These are phyloP conservation scores for Endothia cerciana DNA, from an alignment of 2,329 filamentous ascomycete genomes.

Conservation along the genomic window DNA sequence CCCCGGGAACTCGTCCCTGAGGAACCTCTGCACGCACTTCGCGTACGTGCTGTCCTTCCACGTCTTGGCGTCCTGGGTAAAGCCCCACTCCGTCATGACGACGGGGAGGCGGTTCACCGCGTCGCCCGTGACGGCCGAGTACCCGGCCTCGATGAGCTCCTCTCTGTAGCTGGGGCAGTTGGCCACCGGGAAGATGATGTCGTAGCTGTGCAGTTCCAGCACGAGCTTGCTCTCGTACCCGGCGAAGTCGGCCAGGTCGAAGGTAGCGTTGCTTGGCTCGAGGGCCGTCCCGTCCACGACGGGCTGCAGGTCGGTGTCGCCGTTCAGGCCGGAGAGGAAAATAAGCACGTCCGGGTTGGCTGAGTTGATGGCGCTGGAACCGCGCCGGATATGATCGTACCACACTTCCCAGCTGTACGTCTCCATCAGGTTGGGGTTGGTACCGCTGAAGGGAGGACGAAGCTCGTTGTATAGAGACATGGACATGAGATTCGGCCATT, in stretches of 20 bases:
- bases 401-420: conserved; percentile 61
- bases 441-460: conserved; percentile 42
- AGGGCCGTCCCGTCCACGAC: conserved; percentile 53
- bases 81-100: conserved; percentile 31
- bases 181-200: conserved; percentile 46
- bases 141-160: conserved; percentile 55
- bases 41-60: conserved; percentile 21
- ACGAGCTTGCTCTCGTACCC: conserved; percentile 59
- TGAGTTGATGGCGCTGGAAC: conserved; percentile 52
- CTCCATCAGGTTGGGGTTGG: conserved; percentile 37
- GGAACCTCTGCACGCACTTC: conserved; percentile 18
- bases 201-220: conserved; percentile 65
- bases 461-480: conserved; percentile 60
- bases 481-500: conserved; percentile 52
- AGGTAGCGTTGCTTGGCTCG: conserved; percentile 49
- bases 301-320: conserved; percentile 58
- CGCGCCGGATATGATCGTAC: conserved; percentile 55
- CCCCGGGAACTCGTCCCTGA: conserved; percentile 8
- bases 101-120: conserved; percentile 39
- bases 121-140: conserved; percentile 48
- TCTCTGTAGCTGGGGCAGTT: conserved; percentile 51
- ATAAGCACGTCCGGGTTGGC: conserved; percentile 58
- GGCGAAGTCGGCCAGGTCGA: conserved; percentile 50
- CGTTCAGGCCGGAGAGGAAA: conserved; percentile 62
- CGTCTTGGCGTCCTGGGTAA: conserved; percentile 19